Base-by-base conservation (phyloP, 2,329 filamentous ascomycete genomes). In the Fusarium tuaranense region DNA sequence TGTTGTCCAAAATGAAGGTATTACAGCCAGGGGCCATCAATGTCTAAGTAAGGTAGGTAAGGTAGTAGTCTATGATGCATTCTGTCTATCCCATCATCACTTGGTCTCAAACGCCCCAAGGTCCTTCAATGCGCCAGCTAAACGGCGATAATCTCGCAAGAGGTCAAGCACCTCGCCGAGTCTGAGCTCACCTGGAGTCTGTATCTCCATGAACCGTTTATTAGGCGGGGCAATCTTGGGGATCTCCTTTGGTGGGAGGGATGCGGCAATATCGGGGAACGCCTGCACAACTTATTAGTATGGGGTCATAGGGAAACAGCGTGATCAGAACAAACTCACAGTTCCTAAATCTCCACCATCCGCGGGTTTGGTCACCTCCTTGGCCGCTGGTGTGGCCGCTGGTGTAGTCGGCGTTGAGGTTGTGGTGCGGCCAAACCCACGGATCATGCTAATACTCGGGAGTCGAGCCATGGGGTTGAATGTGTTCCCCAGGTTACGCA, bases 391-490 rank as follows among this genome's bases (percentile, higher is more conserved):
- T 13, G 82, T 74, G 20, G 81, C 70, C 2, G 82, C 70, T 2
- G 81, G 83, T 12, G 82, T 74, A 22, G 81, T 70, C 1, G 82
- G 70, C 3, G 81, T 78, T 9, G 81, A 81, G 10, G 86, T 22
- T 86, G 82, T 25, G 86, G 83, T 83, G 63, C 92, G 87, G 1
- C 94, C 93, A 77, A 97, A 96, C 1, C 92, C 92, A 66, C 93
- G 91, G 76, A 97, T 92, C 80, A 92, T 89, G 66, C 89, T 89
- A 80, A 97, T 95, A 38, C 91, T 86, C 2, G 93, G 91, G 62
- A 97, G 89, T 62, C 94, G 90, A 53, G 92, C 94, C 81, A 97
- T 92, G 4, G 95, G 95, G 78, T 97, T 97, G 38, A 97, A 86
- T 1, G 92, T 92, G 81, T 89, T 97, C 41, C 94, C 92, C 70